Conservation (phyloP, 768 basidiomycete species). For the Lactifluus hygrophoroides region DNA sequence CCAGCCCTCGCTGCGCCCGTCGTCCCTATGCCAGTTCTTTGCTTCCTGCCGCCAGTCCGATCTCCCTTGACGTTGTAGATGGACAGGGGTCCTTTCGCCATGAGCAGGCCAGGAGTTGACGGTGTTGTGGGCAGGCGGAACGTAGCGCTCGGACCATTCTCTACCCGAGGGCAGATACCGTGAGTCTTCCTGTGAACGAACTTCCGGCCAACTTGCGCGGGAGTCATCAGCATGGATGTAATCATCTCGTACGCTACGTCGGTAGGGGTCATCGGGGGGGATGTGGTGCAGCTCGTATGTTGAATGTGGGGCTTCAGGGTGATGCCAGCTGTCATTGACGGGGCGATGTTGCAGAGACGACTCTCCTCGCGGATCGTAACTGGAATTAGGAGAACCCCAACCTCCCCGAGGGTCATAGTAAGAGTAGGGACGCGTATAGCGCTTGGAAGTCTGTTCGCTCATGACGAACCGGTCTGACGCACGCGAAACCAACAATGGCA, state of each 20-base stretch:
- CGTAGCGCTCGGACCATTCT: constrained; percentile 16
- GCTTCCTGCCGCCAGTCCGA: constrained; percentile 21
- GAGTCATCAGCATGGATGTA: constrained; percentile 17
- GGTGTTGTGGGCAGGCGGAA: background rate
- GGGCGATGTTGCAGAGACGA: constrained; percentile 44
- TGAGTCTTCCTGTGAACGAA: constrained; percentile 11
- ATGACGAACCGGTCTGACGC: constrained; percentile 19
- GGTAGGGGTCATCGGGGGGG: constrained; percentile 37
- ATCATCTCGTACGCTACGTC: constrained; percentile 32
- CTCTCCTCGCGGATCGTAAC: constrained; percentile 44
- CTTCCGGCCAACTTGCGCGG: constrained; percentile 11
- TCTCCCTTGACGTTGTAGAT: constrained; percentile 12
- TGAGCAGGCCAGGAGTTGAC: constrained; percentile 11
- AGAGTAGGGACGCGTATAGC: constrained; percentile 41
- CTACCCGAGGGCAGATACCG: constrained; percentile 9
- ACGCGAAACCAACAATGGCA: constrained; percentile 34
- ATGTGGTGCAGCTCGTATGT: constrained; percentile 29
- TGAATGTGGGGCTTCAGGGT: constrained; percentile 33
- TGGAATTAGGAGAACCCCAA: constrained; percentile 32
- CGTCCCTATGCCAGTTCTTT: constrained; percentile 38
- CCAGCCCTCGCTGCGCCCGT: constrained; percentile 34
- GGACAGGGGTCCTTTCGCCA: constrained; percentile 4
- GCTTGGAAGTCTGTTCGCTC: constrained; percentile 45
- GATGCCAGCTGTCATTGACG: constrained; percentile 45
- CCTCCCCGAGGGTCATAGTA: constrained; percentile 34